Conservation (phyloP, 257 asterid species). For the Lavandula angustifolia region DNA sequence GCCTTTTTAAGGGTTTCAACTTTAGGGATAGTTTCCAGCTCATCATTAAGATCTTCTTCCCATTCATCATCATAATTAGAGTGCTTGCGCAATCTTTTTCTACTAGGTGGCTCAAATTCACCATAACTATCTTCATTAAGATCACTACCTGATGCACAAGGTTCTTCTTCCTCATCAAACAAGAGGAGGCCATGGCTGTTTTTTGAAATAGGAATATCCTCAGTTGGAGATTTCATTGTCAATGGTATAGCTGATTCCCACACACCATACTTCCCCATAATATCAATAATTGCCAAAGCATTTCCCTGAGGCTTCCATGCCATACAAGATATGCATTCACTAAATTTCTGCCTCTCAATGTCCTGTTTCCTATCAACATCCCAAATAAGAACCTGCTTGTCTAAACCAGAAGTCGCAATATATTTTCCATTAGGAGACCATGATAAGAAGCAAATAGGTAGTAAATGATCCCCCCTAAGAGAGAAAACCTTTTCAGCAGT, state of each 20-base stretch:
- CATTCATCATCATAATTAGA: conserved; percentile 50
- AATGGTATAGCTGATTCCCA: conserved; percentile 91
- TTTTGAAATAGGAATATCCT: conserved; percentile 70
- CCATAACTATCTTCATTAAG: conserved; percentile 65
- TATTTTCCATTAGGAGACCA: conserved; percentile 99
- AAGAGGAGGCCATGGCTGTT: conserved; percentile 63
- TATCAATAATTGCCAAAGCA: conserved; percentile 86
- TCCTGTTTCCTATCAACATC: conserved; percentile 91
- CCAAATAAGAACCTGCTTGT: conserved; percentile 85
- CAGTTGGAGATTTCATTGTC: conserved; percentile 96
- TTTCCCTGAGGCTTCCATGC: conserved; percentile 96
- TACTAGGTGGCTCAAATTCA: conserved; percentile 65
- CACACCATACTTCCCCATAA: conserved; percentile 78
- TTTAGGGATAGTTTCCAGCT: conserved; percentile 53
- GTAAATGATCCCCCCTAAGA: conserved; percentile 84
- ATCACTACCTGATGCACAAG: conserved; percentile 75
- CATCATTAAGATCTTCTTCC: conserved; percentile 59
- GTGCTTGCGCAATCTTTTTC: conserved; percentile 66
- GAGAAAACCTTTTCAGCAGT: conserved; percentile 83
- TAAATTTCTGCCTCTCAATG: conserved; percentile 86
- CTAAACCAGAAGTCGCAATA: conserved; percentile 92
- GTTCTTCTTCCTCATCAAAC: conserved; percentile 75
- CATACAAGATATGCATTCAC: conserved; percentile 70
- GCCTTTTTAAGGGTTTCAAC: conserved; percentile 61
- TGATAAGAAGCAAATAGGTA: conserved; percentile 81